Conservation (phyloP, 2,329 filamentous ascomycete genomes). For the Ophiobolus disseminans region DNA sequence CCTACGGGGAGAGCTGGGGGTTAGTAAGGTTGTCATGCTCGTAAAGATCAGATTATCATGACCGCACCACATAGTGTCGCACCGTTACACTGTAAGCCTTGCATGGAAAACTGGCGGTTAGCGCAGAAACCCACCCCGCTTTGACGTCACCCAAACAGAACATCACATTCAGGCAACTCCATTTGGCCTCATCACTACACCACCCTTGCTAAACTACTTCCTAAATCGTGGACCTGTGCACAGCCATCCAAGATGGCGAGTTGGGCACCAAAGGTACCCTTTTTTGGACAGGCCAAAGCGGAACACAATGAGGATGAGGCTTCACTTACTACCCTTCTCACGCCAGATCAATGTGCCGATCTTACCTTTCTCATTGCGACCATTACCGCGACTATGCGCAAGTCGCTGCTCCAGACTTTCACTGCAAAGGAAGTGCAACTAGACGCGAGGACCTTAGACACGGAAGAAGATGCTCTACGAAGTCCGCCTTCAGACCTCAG, state of each 20-base stretch:
- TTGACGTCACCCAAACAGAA: constrained; percentile 29
- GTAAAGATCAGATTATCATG: neutral
- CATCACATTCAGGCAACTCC: constrained; percentile 9
- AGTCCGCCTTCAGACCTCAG: constrained; percentile 32
- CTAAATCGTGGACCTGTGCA: neutral
- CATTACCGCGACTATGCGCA: constrained; percentile 57
- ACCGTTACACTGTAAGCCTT: constrained; percentile 1
- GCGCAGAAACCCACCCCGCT: constrained; percentile 13
- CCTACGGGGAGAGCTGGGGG: constrained; percentile 29
- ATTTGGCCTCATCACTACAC: constrained; percentile 1
- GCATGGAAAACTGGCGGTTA: constrained; percentile 4
- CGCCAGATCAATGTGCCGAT: constrained; percentile 54
- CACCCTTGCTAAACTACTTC: neutral
- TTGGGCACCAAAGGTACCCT: constrained; percentile 44
- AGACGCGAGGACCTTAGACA: constrained; percentile 22
- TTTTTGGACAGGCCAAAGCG: constrained; percentile 41
- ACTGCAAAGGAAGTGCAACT: constrained; percentile 34
- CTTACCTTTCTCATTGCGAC: constrained; percentile 57
- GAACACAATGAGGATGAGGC: constrained; percentile 40
- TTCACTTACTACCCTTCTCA: constrained; percentile 55
- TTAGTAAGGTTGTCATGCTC: constrained; percentile 7
- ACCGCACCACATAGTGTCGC: neutral
- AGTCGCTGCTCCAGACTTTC: constrained; percentile 53
- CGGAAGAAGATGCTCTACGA: constrained; percentile 31
- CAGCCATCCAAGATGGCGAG: constrained; percentile 27